Evolutionary conservation across 495 filamentous ascomycete genomes (phyloP).

Genomic region (Sordaria brevicollis): DNA sequence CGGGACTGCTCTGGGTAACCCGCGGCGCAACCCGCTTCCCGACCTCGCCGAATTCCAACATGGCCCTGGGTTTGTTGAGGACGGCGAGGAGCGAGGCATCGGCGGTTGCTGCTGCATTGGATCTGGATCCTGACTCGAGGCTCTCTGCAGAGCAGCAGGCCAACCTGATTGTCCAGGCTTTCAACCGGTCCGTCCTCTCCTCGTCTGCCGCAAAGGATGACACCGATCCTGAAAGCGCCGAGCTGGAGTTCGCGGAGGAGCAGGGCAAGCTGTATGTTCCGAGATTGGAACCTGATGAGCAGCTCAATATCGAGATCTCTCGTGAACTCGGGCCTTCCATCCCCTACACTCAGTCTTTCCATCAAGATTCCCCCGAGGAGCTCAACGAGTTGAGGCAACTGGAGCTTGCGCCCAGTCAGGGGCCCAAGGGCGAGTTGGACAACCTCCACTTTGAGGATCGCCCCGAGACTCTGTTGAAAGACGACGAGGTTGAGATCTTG

Average conservation of each 20-base stretch:
- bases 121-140: slow-evolving; percentile 22
- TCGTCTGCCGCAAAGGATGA: background rate
- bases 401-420: slow-evolving; percentile 6
- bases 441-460: slow-evolving; percentile 24
- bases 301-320: slow-evolving; percentile 26
- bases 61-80: slow-evolving; percentile 29
- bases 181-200: slow-evolving; percentile 13
- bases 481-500: slow-evolving; percentile 32
- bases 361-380: slow-evolving; percentile 3
- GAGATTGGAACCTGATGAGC: slow-evolving; percentile 26
- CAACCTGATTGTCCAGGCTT: slow-evolving; percentile 18
- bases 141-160: slow-evolving; percentile 17
- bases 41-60: slow-evolving; percentile 22
- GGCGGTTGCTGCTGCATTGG: slow-evolving; percentile 23
- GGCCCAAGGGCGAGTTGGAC: slow-evolving; percentile 1
- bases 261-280: slow-evolving; percentile 24
- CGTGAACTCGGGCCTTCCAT: slow-evolving; percentile 22
- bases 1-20: slow-evolving; percentile 32
- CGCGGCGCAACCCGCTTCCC: slow-evolving; percentile 27
- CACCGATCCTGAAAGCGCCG: slow-evolving; percentile 9
- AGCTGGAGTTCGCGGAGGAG: slow-evolving; percentile 31
- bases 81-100: slow-evolving; percentile 26
- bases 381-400: slow-evolving; percentile 13
- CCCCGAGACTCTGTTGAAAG: slow-evolving; percentile 6
- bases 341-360: slow-evolving; percentile 23